Base-by-base conservation (phyloP, 805 yeast species). In the Maudiozyma pseudohumilis region DNA sequence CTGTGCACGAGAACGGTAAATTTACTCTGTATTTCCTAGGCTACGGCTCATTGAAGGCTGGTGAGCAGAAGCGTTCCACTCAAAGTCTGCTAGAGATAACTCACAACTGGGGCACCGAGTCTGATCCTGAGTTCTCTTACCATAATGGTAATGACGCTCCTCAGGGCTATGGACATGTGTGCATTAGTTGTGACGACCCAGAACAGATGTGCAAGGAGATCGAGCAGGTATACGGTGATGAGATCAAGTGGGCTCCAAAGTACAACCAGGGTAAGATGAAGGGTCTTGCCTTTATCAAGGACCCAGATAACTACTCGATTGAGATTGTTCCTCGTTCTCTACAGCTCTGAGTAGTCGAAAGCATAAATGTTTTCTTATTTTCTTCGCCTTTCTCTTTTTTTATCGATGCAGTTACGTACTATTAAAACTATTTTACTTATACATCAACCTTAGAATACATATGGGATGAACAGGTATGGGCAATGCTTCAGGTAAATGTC, bases 31-130 rank as follows among this genome's bases (percentile, higher is more conserved):
- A 84, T 66, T 92, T 92, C 64, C 64, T 92, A 45, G 94, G 87
- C 10, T 89, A 77, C 60, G 67, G 50, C 54, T n/a, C n/a, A n/a
- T 64, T 48, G 42, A 49, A 50, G 24, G 36, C 47, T 2, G 77
- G 70, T 39, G 68, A 69, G 30, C 55, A 60, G 30, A 52, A 65
- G 25, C 62, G 67, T 39, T 47, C 55, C 4, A 50, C 77, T 42
- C 86, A 84, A 56, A 79, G 89, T 16, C 62, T 92, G 10, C 60
- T 92, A 39, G 98, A 92, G 63, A 69, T 92, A 55, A 89, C 97
- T 33, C 89, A 86, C 65, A 92, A 92, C 65, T 89, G 86, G 80
- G 98, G 97, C 17, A 85, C 96, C 17, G 98, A 92, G 57, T 53
- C 64, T 16, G 95, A 89, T 44, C 69, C 71, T 13, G 68, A 70